phyloP scores from a whole-genome alignment of 164 flowering plant genomes.

The Annona squamosa region DNA sequence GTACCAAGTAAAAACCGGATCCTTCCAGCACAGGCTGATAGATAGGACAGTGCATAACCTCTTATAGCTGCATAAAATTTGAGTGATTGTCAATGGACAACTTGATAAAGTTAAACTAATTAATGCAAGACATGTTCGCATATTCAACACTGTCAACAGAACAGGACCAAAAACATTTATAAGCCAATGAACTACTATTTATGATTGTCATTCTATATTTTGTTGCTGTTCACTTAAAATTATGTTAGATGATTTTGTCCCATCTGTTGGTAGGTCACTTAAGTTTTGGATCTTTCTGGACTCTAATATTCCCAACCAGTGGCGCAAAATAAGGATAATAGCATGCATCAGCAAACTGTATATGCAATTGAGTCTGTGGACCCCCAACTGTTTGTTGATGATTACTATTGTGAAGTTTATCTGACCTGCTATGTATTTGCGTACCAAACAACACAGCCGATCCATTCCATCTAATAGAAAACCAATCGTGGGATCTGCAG shows the following conservation, averaged over 20 bases:
- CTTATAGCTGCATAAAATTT: conserved; percentile 69
- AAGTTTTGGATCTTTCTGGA: not conserved
- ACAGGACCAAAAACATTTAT: no score
- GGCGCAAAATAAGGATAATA: not conserved
- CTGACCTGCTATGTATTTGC: conserved; percentile 92
- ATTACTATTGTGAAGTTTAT: not conserved
- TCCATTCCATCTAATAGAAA: conserved; percentile 95
- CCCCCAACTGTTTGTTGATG: not conserved
- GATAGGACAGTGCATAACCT: conserved; percentile 90
- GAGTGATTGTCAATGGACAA: not conserved
- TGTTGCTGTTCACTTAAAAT: no score
- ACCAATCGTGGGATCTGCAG: conserved; percentile 95
- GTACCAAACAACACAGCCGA: conserved; percentile 80
- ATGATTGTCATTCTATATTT: no score
- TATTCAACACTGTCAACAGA: no score
- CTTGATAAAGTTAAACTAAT: not conserved
- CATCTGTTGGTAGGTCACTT: not conserved
- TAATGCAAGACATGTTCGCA: not conserved
- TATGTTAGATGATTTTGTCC: no score
- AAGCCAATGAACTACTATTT: no score
- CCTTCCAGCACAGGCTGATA: conserved; percentile 91
- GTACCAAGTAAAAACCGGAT: conserved; percentile 86
- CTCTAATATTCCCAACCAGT: not conserved
- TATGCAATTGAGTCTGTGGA: not conserved
- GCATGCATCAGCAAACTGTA: not conserved